Base-by-base conservation (phyloP, 2,329 filamentous ascomycete species). In the Paraphoma sp. region DNA sequence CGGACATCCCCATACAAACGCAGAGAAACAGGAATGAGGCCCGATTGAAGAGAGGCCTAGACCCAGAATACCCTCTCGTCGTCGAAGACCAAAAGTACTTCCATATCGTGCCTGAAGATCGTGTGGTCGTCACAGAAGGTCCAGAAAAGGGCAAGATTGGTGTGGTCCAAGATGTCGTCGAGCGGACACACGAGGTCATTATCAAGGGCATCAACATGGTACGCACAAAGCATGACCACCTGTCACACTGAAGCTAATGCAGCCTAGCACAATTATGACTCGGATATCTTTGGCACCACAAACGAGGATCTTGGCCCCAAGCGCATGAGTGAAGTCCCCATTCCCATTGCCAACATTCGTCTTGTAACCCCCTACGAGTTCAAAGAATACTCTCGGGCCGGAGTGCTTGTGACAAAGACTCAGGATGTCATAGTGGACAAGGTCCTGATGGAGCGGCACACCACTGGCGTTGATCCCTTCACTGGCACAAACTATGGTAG, bases 131-230 rank as follows among this genome's bases (percentile, higher is more conserved):
- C 56, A 79, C 92, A 51, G 86, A 89, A 58, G 93, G 94, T 8
- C 84, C 84, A 36, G 90, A 95, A 70, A 90, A 88, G 80, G 93
- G 93, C 69, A 91, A 89, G 80, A 95, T 99, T 77, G 91, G 91
- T 48, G 80, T 80, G n/a, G 86, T 98, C 44, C 76, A 74, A 57
- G 75, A 80, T 1, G 80, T 96, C 45, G 79, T 75, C 11, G 50
- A 64, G 1, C 68, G 76, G 2, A 65, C 63, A 12, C 74, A 76
- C 29, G 60, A 65, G 9, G 67, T 80, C 40, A 56, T 66, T 6
- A 56, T 83, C 33, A 68, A 70, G 45, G 76, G 71, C 18, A 30
- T 82, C 48, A 82, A 82, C 58, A 66, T 68, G 73, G 78, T 78
- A 64, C 11, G 33, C 11, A 18, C 12, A 16, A 36, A 7, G 1